Conservation (phyloP, 257 asterid species). For the Ilex aquifolium region DNA sequence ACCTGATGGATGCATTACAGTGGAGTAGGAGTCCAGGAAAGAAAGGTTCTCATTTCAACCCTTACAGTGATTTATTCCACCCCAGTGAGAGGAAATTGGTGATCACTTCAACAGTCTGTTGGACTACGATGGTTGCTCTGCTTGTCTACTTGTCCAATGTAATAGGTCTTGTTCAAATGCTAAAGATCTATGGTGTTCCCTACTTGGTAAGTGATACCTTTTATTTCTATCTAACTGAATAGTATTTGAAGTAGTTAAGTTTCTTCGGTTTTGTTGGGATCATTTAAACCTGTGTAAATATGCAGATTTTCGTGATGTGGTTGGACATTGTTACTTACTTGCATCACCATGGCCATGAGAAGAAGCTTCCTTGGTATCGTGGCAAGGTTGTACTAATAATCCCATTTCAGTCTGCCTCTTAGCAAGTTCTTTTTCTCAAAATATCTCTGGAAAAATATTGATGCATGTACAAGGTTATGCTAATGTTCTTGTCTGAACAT, state of each 20-base stretch:
- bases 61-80: constrained; percentile 59
- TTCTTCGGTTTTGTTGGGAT: background rate
- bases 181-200: constrained; percentile 69
- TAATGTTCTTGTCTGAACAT: background rate
- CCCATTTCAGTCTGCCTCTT: background rate
- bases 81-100: constrained; percentile 49
- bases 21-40: constrained; percentile 85
- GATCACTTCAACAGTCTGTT: constrained; percentile 64
- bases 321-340: constrained; percentile 50
- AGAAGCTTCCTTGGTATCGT: constrained; percentile 60
- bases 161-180: constrained; percentile 38
- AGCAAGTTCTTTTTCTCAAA: no score
- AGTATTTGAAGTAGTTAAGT: background rate
- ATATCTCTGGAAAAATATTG: background rate
- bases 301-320: constrained; percentile 40
- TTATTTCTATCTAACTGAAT: background rate
- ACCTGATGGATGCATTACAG: constrained; percentile 20
- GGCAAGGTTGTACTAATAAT: constrained; percentile 32
- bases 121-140: constrained; percentile 55
- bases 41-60: constrained; percentile 92
- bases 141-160: constrained; percentile 30
- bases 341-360: constrained; percentile 62
- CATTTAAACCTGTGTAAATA: no score
- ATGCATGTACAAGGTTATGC: background rate
- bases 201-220: constrained; percentile 40